Evolutionary conservation across 768 basidiomycete genomes (phyloP), one percentile per base, ranked within the genome.

Genomic region (Lentinula boryana): DNA sequence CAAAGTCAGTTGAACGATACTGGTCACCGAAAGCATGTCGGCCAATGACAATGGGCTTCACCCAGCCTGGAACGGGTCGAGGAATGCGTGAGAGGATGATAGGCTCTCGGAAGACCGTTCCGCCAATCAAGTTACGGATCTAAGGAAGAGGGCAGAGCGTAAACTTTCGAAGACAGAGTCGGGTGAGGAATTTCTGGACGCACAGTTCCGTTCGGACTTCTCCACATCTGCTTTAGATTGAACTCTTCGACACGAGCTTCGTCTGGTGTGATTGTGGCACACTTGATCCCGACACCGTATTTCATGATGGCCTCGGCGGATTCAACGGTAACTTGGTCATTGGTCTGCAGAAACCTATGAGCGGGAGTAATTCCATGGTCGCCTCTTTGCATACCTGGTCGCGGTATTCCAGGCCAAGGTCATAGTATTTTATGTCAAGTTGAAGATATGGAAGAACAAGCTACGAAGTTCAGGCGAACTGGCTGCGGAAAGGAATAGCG

Each of bases 211-310:
- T 97, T 97, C 5, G 95, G 96, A 69, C 91, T 93, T 79, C 81
- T 89, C 95, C 94, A 97, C 96, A 99, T 99, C 75, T 95, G 86
- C 81, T 97, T 98, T 71, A 99, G 82, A 54, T 94, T 92, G 84
- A 97, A 99, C 75, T 98, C 97, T 71, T 95, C 77, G 51, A 98
- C 94, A 61, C 95, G 89, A 23, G 87, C 93, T 72, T 98, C 96
- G 71, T 99, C 97, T 5, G 97, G 97, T 1, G 97, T 99, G 76
- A 98, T 98, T 49, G 96, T 98, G 43, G 62, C 96, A 77, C 96
- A 99, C 76, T 99, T 99, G 78, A 98, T 95, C 64, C 96, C 97
- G 65, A 99, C 97, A 64, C 88, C 88, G 83, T 97, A 86, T 74
- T 97, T 83, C 60, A 91, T 81, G 71, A 98, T 98, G 60, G 97